phyloP scores from a whole-genome alignment of 2,329 filamentous ascomycete species.

The Talaromyces albobiverticillius region DNA sequence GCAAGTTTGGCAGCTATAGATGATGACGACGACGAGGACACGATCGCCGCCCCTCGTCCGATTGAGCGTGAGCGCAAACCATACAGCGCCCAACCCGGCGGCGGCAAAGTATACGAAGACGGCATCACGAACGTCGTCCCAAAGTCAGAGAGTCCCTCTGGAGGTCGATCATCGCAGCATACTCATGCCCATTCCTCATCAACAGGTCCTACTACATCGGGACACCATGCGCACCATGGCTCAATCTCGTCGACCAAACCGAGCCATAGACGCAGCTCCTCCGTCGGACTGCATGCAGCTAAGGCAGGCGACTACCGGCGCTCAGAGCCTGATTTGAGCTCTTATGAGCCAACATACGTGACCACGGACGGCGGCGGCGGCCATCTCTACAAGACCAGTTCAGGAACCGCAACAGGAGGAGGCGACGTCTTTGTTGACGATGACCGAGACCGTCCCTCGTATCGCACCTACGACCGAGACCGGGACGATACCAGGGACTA shows the following conservation, averaged over 20 bases:
- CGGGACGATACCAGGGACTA: constrained; percentile 25
- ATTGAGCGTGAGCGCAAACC: constrained; percentile 66
- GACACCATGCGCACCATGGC: constrained; percentile 10
- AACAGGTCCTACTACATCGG: constrained; percentile 16
- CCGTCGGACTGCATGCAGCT: constrained; percentile 22
- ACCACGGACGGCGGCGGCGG: constrained; percentile 21
- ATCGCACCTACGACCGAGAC: constrained; percentile 27
- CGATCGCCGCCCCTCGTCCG: constrained; percentile 43
- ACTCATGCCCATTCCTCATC: not conserved
- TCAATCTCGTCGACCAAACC: constrained; percentile 16
- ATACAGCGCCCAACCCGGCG: constrained; percentile 58
- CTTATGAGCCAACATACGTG: constrained; percentile 20
- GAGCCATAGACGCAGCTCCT: constrained; percentile 30
- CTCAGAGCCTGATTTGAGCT: constrained; percentile 32
- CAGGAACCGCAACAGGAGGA: constrained; percentile 24
- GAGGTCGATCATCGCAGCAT: constrained; percentile 53
- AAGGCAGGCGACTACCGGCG: constrained; percentile 29
- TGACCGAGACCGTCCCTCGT: constrained; percentile 21
- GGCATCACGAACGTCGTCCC: not conserved
- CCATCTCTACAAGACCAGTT: constrained; percentile 24
- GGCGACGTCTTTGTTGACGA: constrained; percentile 20
- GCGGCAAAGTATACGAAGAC: constrained; percentile 57
- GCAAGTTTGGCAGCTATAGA: constrained; percentile 34
- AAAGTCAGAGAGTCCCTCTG: constrained; percentile 48
- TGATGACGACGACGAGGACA: constrained; percentile 38